These are phyloP conservation scores for Colletotrichum navitas DNA, from an alignment of 2,329 filamentous ascomycete species.

Conservation along the genomic window DNA sequence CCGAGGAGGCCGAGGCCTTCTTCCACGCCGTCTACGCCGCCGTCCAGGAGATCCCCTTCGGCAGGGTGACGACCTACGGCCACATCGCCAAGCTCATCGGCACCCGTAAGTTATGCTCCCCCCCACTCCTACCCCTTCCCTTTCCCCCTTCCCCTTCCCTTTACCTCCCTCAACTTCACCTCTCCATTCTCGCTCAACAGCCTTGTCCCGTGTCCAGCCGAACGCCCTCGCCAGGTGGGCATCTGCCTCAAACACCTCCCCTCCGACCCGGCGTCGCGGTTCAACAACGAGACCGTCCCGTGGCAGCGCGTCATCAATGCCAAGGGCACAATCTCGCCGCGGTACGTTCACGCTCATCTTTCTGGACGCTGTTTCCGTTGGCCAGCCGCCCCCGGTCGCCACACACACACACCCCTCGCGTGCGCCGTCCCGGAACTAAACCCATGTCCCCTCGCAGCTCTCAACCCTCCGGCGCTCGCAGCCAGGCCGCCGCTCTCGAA, in stretches of 20 bases:
- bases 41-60: constrained; percentile 85
- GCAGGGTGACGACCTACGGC: constrained; percentile 89
- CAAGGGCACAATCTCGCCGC: constrained; percentile 86
- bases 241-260: constrained; percentile 90
- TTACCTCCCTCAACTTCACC: not conserved
- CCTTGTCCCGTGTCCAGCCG: no score
- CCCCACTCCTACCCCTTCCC: not conserved
- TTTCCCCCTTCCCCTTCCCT: no score
- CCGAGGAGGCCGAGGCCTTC: constrained; percentile 81
- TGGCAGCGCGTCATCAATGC: constrained; percentile 96
- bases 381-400: no score
- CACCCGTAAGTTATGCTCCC: constrained; percentile 68
- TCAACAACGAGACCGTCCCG: constrained; percentile 84
- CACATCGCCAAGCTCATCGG: constrained; percentile 81
- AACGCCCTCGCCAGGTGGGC: constrained; percentile 86
- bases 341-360: constrained; percentile 61
- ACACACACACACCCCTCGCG: not conserved
- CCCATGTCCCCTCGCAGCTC: constrained; percentile 53
- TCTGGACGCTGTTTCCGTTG: no score
- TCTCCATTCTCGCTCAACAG: not conserved
- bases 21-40: constrained; percentile 84
- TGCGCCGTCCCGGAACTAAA: not conserved
- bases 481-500: constrained; percentile 63
- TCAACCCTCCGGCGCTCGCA: constrained; percentile 61
- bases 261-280: constrained; percentile 62